Conservation (phyloP, 2,329 filamentous ascomycete species). For the Colletotrichum plurivorum region DNA sequence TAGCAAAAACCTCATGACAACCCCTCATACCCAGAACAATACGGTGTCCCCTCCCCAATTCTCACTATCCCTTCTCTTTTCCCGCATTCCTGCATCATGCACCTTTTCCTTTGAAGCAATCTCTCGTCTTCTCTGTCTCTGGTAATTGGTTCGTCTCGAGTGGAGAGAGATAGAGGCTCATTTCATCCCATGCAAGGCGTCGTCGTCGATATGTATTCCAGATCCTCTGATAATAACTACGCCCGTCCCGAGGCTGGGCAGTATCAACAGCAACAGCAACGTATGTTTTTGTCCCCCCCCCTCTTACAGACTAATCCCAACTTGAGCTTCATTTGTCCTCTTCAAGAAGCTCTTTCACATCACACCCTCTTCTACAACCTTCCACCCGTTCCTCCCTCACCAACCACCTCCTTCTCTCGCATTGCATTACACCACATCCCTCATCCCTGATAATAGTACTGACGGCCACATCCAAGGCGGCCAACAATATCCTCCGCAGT, state of each 20-base stretch:
- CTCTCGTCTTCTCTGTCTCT: slow-evolving; percentile 4
- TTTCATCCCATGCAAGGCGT: slow-evolving; percentile 18
- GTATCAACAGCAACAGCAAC: slow-evolving; percentile 33
- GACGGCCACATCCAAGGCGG: slow-evolving; percentile 41
- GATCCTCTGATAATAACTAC: slow-evolving; percentile 12
- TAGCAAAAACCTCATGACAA: slow-evolving; percentile 32
- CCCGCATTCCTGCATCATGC: slow-evolving; percentile 25
- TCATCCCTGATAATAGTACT: slow-evolving; percentile 30
- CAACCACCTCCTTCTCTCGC: slow-evolving; percentile 7
- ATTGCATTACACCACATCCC: slow-evolving; percentile 9
- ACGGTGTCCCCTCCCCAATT: background rate
- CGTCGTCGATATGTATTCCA: slow-evolving; percentile 32
- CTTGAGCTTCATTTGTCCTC: slow-evolving; percentile 1
- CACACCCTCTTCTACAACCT: background rate
- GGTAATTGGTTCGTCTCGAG: slow-evolving; percentile 27
- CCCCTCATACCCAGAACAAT: slow-evolving; percentile 17
- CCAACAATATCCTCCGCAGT: slow-evolving; percentile 40
- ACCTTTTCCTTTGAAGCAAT: slow-evolving; percentile 25
- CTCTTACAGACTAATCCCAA: background rate
- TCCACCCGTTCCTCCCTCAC: slow-evolving; percentile 1
- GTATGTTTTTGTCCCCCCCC: slow-evolving; percentile 26
- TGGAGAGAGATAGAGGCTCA: slow-evolving; percentile 28
- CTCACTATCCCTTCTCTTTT: slow-evolving; percentile 1
- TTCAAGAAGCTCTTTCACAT: no score
- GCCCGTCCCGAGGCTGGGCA: slow-evolving; percentile 25